Evolutionary conservation across 257 asterid genomes (phyloP), one percentile per base, ranked within the genome.

Genomic region (Leonotis leonurus): DNA sequence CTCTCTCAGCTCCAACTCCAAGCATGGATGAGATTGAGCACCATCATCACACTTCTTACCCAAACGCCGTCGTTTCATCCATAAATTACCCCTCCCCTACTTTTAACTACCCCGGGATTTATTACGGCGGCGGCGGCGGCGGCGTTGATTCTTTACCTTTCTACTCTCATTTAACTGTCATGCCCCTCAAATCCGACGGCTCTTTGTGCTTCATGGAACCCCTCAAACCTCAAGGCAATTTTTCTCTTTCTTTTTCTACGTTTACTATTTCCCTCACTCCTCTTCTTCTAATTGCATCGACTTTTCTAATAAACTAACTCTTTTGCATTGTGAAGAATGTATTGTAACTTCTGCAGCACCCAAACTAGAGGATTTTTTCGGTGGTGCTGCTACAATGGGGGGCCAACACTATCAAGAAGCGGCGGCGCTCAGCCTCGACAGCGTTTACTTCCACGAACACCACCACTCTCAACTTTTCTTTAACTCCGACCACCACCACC

Each of bases 121-220:
- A 71, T 79, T 84, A 81, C 54, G 90, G 83, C n/a, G n/a, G n/a
- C n/a, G n/a, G n/a, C n/a, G n/a, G n/a, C n/a, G n/a, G n/a, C n/a
- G 68, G 61, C 40, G 82, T 79, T 24, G 85, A 79, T 33, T 77
- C 73, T 60, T 80, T 76, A 30, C 80, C 68, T 1, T 78, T 77
- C 16, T 80, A 77, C 63, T 82, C 96, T 18, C 71, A 80, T 62
- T 73, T 81, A n/a, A 65, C 87, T 10, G 81, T 79, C 8, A 92
- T 92, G 99, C 99, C 99, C 4, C 79, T 92, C 16, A 92, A 78
- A 68, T 85, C 99, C 57, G 99, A 92, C 80, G 96, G 97, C 45
- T 92, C 99, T 0, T 57, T 86, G 68, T 92, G 96, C 80, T 71
- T 89, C 9, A 81, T 87, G 93, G 95, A 92, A 60, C 90, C 86